A percentile compares a stretch with the other conserved stretches of the same genome.
Evolutionary conservation across 140 eudicot genomes (phyloP).

Genomic region (Oenanthe javanica): DNA sequence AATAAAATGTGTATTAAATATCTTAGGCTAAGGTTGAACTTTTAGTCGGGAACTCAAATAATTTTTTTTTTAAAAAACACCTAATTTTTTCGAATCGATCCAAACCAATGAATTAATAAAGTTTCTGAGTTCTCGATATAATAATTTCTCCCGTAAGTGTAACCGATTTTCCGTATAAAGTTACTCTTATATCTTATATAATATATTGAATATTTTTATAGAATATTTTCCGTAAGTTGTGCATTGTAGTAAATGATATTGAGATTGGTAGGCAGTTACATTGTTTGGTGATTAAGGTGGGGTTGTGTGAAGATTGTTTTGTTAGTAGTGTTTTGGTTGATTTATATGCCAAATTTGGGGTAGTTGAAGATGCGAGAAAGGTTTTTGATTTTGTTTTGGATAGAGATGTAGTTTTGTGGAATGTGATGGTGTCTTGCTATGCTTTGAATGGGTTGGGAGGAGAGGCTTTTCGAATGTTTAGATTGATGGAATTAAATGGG

Average conservation of each 20-base stretch:
- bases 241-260: slow-evolving; percentile 22
- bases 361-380: slow-evolving; percentile 33
- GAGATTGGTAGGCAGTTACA: slow-evolving; percentile 42
- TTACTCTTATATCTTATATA: too few relatives aligned
- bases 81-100: too few relatives aligned
- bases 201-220: too few relatives aligned
- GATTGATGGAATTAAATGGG: slow-evolving; percentile 42
- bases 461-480: slow-evolving; percentile 40
- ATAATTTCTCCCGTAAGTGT: too few relatives aligned
- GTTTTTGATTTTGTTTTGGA: slow-evolving; percentile 30
- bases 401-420: slow-evolving; percentile 68
- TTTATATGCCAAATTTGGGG: slow-evolving; percentile 53
- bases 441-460: slow-evolving; percentile 29
- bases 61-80: too few relatives aligned
- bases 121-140: too few relatives aligned
- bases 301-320: slow-evolving; percentile 39
- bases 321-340: slow-evolving; percentile 39
- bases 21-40: too few relatives aligned
- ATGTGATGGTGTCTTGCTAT: slow-evolving; percentile 63
- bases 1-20: too few relatives aligned
- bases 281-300: slow-evolving; percentile 39
- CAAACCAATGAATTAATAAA: too few relatives aligned
- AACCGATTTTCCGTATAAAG: too few relatives aligned
- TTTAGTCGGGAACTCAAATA: too few relatives aligned
- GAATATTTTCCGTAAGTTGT: neutral